These are phyloP conservation scores for Wallacemonas rigidus DNA, from an alignment of 208 protist genomes.

Conservation along the genomic window DNA sequence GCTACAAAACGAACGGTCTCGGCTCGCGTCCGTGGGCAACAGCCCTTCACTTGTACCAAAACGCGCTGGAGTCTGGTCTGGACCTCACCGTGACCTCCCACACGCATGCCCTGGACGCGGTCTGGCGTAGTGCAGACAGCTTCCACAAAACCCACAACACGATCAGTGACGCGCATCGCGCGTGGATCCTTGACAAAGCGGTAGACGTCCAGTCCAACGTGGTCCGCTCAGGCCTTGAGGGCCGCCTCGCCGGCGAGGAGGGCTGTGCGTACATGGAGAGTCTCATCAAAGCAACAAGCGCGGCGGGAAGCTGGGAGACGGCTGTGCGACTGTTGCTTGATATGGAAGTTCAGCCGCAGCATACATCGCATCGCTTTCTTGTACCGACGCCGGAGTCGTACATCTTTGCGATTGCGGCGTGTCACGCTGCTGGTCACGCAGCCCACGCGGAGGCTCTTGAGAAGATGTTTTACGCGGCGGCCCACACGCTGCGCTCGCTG, in stretches of 20 bases:
- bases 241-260: conserved; percentile 55
- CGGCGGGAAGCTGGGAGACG: conserved; percentile 56
- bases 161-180: conserved; percentile 19
- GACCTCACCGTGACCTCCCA: conserved; percentile 59
- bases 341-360: conserved; percentile 40
- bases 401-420: conserved; percentile 72
- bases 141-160: conserved; percentile 50
- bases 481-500: conserved; percentile 55
- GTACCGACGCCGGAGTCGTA: conserved; percentile 75
- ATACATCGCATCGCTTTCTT: conserved; percentile 56
- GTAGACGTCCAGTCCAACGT: conserved; percentile 36
- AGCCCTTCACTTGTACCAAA: conserved; percentile 63
- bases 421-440: conserved; percentile 50
- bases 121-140: conserved; percentile 74
- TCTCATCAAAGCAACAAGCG: conserved; percentile 61
- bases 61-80: conserved; percentile 46
- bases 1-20: conserved; percentile 61
- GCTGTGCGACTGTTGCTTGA: conserved; percentile 52
- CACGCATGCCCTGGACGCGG: conserved; percentile 70
- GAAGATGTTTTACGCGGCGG: conserved; percentile 28
- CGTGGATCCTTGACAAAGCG: conserved; percentile 19
- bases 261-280: conserved; percentile 78
- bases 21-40: conserved; percentile 70
- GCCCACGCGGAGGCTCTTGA: conserved; percentile 55
- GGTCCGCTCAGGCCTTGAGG: conserved; percentile 4